phyloP scores from a whole-genome alignment of 1,284 basidiomycete species.

The Tilletia setariae region DNA sequence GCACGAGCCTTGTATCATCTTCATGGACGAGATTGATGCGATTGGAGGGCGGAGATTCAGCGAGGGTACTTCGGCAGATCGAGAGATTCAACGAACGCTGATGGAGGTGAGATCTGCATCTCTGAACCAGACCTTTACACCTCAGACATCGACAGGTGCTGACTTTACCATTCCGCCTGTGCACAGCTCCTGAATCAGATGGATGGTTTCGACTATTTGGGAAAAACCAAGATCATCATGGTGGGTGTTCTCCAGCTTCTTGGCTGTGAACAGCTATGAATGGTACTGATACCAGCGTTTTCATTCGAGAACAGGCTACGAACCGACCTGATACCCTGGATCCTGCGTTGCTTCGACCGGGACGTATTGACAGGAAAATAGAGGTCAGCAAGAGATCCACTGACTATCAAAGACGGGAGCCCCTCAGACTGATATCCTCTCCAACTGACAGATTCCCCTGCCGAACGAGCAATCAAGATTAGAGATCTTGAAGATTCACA shows the following conservation, averaged over 20 bases:
- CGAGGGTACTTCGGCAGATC: conserved; percentile 97
- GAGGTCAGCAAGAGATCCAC: conserved; percentile 58
- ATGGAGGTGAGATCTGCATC: conserved; percentile 69
- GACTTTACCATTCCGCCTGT: background rate
- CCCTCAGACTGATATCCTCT: background rate
- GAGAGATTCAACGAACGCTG: conserved; percentile 95
- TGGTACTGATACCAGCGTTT: too few relatives aligned
- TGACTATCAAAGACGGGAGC: background rate
- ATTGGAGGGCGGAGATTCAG: conserved; percentile 73
- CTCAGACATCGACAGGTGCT: background rate
- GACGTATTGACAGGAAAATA: conserved; percentile 94
- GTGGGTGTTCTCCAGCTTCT: background rate
- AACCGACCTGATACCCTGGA: conserved; percentile 70
- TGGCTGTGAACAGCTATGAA: too few relatives aligned
- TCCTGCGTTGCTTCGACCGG: conserved; percentile 91
- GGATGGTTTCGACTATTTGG: conserved; percentile 98
- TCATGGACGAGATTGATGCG: conserved; percentile 90
- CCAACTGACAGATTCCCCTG: conserved; percentile 66
- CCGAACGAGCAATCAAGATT: conserved; percentile 91
- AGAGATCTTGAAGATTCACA: conserved; percentile 97
- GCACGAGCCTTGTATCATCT: conserved; percentile 96
- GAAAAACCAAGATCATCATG: conserved; percentile 97
- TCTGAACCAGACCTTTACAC: background rate
- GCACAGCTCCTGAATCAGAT: conserved; percentile 85
- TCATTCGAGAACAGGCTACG: too few relatives aligned